phyloP scores from a whole-genome alignment of 768 basidiomycete species.

The Leucosporidium creatinivorum region DNA sequence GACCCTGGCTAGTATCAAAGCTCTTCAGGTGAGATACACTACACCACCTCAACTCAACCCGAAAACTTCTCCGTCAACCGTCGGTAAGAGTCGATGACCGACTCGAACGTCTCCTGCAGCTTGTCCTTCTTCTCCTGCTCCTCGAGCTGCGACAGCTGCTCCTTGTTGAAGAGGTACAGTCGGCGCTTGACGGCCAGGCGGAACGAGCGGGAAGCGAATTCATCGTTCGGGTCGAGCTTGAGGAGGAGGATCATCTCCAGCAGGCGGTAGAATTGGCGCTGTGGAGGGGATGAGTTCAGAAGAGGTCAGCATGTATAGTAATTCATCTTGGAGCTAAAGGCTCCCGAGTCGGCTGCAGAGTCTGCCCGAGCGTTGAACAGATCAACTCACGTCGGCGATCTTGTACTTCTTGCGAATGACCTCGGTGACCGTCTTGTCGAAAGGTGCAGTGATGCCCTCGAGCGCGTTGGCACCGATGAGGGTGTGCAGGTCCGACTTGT shows the following conservation, averaged over 20 bases:
- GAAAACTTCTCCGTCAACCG: conserved; percentile 55
- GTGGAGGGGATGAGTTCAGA: neutral
- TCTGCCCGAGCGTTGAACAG: no score
- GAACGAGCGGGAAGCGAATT: conserved; percentile 53
- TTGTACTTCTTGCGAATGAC: conserved; percentile 74
- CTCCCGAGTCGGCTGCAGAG: no score
- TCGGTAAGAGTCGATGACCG: conserved; percentile 73
- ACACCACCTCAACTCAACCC: neutral
- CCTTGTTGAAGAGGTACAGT: conserved; percentile 77
- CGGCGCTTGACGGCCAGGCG: conserved; percentile 83
- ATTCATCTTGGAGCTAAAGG: no score
- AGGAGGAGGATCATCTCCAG: conserved; percentile 81
- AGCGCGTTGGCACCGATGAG: conserved; percentile 60
- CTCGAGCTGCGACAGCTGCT: conserved; percentile 70
- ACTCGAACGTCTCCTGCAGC: conserved; percentile 85
- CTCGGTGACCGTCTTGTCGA: conserved; percentile 61
- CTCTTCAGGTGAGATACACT: no score
- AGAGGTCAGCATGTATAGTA: no score
- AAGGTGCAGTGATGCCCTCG: conserved; percentile 47
- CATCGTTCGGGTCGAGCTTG: conserved; percentile 39
- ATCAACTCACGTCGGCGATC: conserved; percentile 65
- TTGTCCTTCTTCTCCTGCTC: conserved; percentile 74
- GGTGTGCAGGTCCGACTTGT: conserved; percentile 80
- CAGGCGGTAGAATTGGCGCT: conserved; percentile 91
- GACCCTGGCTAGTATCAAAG: no score